These are phyloP conservation scores for Prunus yedoensis DNA, from an alignment of 331 rosid species.

Conservation along the genomic window DNA sequence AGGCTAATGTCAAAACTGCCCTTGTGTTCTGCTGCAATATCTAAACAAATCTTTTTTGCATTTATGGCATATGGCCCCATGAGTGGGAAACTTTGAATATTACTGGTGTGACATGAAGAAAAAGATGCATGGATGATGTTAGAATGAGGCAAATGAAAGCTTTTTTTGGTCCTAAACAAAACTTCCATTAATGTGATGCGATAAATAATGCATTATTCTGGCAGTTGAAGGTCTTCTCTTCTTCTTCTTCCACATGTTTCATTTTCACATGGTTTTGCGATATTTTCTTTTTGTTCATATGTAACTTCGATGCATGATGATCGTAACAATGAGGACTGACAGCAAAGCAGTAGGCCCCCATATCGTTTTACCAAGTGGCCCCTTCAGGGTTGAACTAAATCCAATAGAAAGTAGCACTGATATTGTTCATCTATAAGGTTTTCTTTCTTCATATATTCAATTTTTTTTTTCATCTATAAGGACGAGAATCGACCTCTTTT, in stretches of 20 bases:
- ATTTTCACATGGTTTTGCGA: constrained; percentile 41
- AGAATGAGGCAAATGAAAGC: constrained; percentile 40
- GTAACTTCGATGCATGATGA: constrained; percentile 27
- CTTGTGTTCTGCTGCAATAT: constrained; percentile 21
- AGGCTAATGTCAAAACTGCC: background rate
- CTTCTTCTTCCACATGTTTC: constrained; percentile 40
- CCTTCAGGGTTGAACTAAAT: constrained; percentile 17
- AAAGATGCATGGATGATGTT: constrained; percentile 32
- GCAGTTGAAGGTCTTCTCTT: constrained; percentile 51
- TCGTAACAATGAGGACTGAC: constrained; percentile 31
- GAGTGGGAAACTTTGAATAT: constrained; percentile 37
- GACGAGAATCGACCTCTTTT: too few species aligned
- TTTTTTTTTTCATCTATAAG: background rate
- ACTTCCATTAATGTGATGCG: constrained; percentile 23
- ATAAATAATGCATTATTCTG: background rate
- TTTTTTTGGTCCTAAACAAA: constrained; percentile 31
- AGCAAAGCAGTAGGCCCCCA: constrained; percentile 32
- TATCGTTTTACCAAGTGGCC: constrained; percentile 22
- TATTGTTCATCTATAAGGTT: constrained; percentile 7
- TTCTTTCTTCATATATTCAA: background rate
- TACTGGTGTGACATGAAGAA: constrained; percentile 49
- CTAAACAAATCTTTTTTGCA: constrained; percentile 30
- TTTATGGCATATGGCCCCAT: constrained; percentile 56
- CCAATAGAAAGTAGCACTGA: constrained; percentile 1
- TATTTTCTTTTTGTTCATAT: constrained; percentile 25